A percentile compares a stretch with the other conserved stretches of the same genome.
Evolutionary conservation across 345 rosid species (phyloP).

Genomic region (Populus simonii): DNA sequence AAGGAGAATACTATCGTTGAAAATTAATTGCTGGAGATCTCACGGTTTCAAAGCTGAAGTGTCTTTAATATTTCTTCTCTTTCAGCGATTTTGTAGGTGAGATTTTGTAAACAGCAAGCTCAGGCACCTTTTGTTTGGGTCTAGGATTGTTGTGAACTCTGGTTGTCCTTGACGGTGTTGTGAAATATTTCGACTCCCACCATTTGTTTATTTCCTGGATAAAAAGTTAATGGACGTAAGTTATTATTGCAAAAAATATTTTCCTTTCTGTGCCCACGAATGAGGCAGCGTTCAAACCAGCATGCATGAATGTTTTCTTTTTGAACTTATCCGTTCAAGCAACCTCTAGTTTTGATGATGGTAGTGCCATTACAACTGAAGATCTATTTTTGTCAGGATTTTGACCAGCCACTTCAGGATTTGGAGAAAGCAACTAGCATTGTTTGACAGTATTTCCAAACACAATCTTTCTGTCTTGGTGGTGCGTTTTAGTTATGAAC

Average conservation of each 20-base stretch:
- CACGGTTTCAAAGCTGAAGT: neutral
- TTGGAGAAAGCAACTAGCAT: too few species aligned
- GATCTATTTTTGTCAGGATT: neutral
- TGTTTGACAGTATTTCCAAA: too few species aligned
- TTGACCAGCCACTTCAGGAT: neutral
- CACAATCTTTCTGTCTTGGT: too few species aligned
- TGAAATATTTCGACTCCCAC: neutral
- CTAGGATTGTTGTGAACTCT: neutral
- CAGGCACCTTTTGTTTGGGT: neutral
- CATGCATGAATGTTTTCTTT: neutral
- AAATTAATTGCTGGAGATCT: neutral
- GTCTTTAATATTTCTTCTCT: neutral
- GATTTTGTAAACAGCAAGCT: neutral
- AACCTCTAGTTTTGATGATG: neutral
- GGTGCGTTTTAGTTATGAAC: neutral
- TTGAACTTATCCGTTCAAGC: neutral
- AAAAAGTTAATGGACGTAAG: neutral
- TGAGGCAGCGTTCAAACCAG: neutral
- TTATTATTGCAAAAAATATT: too few species aligned
- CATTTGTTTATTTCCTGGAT: neutral
- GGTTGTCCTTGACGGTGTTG: neutral
- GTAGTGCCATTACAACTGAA: neutral
- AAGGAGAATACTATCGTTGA: neutral
- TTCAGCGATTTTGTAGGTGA: slow-evolving; percentile 6
- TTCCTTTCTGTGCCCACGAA: neutral